Percentiles rank a stretch among this genome's conserved stretches.
Conservation (phyloP, 805 yeast genomes). For the Maudiozyma bulderi region DNA sequence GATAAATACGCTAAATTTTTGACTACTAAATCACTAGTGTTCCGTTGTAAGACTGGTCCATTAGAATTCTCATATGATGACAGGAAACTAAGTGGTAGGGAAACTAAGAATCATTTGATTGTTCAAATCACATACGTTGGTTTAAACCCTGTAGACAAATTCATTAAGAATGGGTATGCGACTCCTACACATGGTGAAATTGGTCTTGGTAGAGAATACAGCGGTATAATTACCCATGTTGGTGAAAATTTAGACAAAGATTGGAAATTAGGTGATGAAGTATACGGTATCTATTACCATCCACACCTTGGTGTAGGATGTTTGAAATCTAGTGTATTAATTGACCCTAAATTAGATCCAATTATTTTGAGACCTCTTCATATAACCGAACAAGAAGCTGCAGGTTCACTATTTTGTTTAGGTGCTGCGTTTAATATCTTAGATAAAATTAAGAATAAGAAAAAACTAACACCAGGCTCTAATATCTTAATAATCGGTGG, state of each 20-base stretch:
- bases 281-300: conserved; percentile 53
- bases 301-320: conserved; percentile 45
- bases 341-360: conserved; percentile 45
- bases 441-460: conserved; percentile 19
- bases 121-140: conserved; percentile 53
- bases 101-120: conserved; percentile 39
- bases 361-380: conserved; percentile 39
- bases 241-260: conserved; percentile 36
- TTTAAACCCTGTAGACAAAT: conserved; percentile 56
- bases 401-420: conserved; percentile 52
- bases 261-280: conserved; percentile 51
- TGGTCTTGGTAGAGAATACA: conserved; percentile 64
- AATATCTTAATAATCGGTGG: conserved; percentile 67
- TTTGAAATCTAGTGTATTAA: conserved; percentile 44
- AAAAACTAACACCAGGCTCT: conserved; percentile 30
- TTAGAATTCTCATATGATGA: conserved; percentile 44
- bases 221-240: conserved; percentile 48
- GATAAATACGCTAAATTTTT: conserved; percentile 42
- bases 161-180: conserved; percentile 47
- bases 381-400: conserved; percentile 45
- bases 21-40: conserved; percentile 40
- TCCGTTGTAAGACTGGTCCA: conserved; percentile 31
- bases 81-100: conserved; percentile 35
- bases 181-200: conserved; percentile 44
- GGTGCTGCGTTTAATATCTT: conserved; percentile 51